phyloP scores from a whole-genome alignment of 2,329 filamentous ascomycete genomes.

The Sporothrix pallida region DNA sequence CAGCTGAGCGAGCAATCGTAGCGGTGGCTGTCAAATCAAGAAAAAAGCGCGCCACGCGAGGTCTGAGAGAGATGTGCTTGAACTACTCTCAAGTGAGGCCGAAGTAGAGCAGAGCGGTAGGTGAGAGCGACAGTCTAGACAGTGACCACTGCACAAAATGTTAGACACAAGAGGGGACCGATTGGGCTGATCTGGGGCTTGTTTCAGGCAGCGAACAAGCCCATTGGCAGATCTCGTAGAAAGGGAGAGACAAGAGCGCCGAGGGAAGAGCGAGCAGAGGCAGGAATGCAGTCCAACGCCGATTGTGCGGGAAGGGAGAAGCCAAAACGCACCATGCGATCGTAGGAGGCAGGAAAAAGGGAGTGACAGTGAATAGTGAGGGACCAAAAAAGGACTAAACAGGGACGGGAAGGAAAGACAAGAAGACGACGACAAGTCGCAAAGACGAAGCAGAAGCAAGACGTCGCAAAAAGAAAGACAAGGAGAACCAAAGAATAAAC shows the following conservation, averaged over 20 bases:
- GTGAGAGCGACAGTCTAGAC: constrained; percentile 23
- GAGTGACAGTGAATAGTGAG: background rate
- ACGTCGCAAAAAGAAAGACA: constrained; percentile 15
- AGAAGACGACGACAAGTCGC: background rate
- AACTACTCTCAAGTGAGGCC: too few relatives aligned
- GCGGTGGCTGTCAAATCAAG: constrained; percentile 22
- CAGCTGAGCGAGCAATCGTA: constrained; percentile 21
- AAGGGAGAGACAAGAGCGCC: constrained; percentile 24
- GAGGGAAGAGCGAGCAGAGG: constrained; percentile 17
- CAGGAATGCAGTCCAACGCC: constrained; percentile 20
- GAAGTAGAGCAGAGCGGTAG: background rate
- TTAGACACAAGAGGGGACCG: constrained; percentile 31
- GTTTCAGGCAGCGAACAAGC: constrained; percentile 30
- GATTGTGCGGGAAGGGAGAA: background rate
- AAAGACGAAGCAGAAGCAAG: background rate
- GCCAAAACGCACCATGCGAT: constrained; percentile 16
- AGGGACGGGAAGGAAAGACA: background rate
- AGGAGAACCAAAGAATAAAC: background rate
- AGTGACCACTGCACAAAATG: constrained; percentile 27
- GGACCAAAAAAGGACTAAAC: constrained; percentile 4
- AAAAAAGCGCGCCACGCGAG: constrained; percentile 8
- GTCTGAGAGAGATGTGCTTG: background rate
- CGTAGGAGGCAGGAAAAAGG: constrained; percentile 25
- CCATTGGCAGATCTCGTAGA: constrained; percentile 28
- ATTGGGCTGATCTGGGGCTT: constrained; percentile 25